Percentiles rank a stretch among this genome's conserved stretches.
Evolutionary conservation across 2,329 filamentous ascomycete genomes (phyloP).

Genomic region (Exophiala mesophila): DNA sequence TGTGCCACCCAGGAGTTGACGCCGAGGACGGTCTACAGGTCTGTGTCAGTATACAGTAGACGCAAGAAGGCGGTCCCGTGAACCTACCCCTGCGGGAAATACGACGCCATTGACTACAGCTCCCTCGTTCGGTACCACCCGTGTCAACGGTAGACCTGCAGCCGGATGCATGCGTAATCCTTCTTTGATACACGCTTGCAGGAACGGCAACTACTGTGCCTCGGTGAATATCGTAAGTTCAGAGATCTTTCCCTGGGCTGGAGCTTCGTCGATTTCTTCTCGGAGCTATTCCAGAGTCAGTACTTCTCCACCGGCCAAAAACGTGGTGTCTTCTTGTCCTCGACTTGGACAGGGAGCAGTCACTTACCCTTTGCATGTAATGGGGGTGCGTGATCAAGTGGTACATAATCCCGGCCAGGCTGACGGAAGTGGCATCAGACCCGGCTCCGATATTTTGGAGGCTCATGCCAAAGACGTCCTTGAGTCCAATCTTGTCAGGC

Average conservation of each 20-base stretch:
- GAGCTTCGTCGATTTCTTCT: constrained; percentile 7
- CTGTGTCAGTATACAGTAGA: constrained; percentile 28
- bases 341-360: no score
- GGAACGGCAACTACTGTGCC: constrained; percentile 33
- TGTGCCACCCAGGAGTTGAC: constrained; percentile 43
- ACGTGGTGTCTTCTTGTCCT: no score
- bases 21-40: constrained; percentile 40
- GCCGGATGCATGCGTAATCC: constrained; percentile 42
- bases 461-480: background rate
- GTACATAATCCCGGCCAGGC: constrained; percentile 28
- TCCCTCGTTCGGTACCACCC: background rate
- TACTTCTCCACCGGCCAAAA: no score
- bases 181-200: constrained; percentile 48
- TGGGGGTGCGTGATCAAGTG: constrained; percentile 25
- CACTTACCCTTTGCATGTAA: constrained; percentile 28
- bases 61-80: no score
- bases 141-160: background rate
- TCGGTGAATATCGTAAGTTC: constrained; percentile 19
- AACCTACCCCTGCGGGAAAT: no score
- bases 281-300: no score
- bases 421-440: constrained; percentile 43
- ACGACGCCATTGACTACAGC: no score
- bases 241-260: constrained; percentile 6
- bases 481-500: background rate
- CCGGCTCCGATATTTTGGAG: constrained; percentile 44